Base-by-base conservation (phyloP, 2,329 filamentous ascomycete genomes). In the Akanthomyces lecanii region DNA sequence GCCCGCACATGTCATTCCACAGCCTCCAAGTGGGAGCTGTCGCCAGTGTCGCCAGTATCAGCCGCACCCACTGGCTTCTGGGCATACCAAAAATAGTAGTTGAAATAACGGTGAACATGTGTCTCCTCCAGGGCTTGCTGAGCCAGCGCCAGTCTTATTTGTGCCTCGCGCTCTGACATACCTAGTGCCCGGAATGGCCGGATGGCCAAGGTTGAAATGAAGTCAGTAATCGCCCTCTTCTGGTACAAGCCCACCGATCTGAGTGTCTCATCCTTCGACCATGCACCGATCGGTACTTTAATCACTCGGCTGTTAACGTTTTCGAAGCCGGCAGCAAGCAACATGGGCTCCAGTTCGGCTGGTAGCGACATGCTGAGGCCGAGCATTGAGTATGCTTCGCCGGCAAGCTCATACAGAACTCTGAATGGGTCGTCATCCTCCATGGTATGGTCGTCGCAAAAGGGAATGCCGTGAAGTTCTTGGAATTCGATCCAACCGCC, bases 401-500 rank as follows among this genome's bases (percentile, higher is more conserved):
- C 68, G 21, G 69, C 69, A 21, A 71, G 58, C 5, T 76, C 70
- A 55, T 70, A 71, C 55, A 77, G 75, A 7, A 70, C 66, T 28
- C 67, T 68, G 42, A 80, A 67, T 3, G 75, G 71, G 51, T 80
- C 75, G 61, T 79, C 73, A 3, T 72, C 68, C 2, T 69, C 67
- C 75, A 82, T 79, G 11, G 78, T 78, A 47, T 70, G 74, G 60
- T 81, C 77, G 64, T 82, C 79, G 65, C 76, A 81, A 30, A 72
- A 69, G 12, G 79, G 72, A 28, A 70, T 70, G 14, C 73, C 73
- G 52, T 77, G 74, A 38, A 80, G 72, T 58, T 83, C 81, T 25
- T 81, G 79, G 47, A 81, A 77, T 65, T 84, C 81, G 42, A 84
- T 72, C 78, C 80, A 83, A 51, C 80, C 81, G n/a, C 81, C 81